Conservation (phyloP, 2,329 filamentous ascomycete species). For the Penicillium sp. region DNA sequence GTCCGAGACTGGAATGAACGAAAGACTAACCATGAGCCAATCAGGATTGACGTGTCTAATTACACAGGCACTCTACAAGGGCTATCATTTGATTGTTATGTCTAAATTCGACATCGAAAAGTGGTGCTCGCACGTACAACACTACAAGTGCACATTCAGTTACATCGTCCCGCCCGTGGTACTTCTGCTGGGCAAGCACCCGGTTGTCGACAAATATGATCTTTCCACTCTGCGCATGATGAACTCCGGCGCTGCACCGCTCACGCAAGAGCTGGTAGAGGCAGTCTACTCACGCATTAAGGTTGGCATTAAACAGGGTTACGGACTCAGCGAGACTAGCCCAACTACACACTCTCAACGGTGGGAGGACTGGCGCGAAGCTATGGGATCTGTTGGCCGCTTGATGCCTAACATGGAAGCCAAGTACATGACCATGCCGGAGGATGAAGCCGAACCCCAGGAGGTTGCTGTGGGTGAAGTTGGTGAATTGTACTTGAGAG, state of each 20-base stretch:
- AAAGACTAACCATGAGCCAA: slow-evolving; percentile 9
- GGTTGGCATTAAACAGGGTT: slow-evolving; percentile 85
- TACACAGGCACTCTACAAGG: slow-evolving; percentile 65
- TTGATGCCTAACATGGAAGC: slow-evolving; percentile 76
- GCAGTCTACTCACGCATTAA: slow-evolving; percentile 71
- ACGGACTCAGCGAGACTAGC: slow-evolving; percentile 83
- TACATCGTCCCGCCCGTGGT: slow-evolving; percentile 86
- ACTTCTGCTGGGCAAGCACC: slow-evolving; percentile 75
- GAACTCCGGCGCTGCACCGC: slow-evolving; percentile 82
- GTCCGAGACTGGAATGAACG: not conserved
- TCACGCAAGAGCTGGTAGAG: slow-evolving; percentile 77
- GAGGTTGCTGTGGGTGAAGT: slow-evolving; percentile 63
- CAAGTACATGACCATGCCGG: slow-evolving; percentile 68
- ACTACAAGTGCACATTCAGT: slow-evolving; percentile 70
- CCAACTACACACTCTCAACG: slow-evolving; percentile 73
- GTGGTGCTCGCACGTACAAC: slow-evolving; percentile 74
- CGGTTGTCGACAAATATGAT: slow-evolving; percentile 75
- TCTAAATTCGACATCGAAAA: slow-evolving; percentile 77
- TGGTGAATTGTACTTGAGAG: slow-evolving; percentile 68
- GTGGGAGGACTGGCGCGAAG: slow-evolving; percentile 72
- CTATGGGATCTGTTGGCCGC: slow-evolving; percentile 74
- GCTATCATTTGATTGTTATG: slow-evolving; percentile 68
- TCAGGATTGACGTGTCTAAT: slow-evolving; percentile 69
- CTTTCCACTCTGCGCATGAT: slow-evolving; percentile 76
- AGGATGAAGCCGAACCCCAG: slow-evolving; percentile 46